A percentile compares a stretch with the other conserved stretches of the same genome.
phyloP scores from a whole-genome alignment of 768 basidiomycete species.

The Termitomyces titanicus region DNA sequence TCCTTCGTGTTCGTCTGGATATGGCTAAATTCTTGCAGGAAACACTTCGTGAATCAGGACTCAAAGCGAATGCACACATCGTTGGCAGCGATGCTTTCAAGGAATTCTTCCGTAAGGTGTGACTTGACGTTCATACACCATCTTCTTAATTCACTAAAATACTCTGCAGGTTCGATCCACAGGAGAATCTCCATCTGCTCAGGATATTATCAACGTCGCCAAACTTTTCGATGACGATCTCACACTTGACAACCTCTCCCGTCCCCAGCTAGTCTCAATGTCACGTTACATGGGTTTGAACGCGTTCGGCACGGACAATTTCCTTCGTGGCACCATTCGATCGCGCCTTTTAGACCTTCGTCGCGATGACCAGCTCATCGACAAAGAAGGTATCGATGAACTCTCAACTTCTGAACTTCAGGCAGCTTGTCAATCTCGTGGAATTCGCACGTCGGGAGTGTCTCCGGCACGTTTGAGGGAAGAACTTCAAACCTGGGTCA shows the following conservation, averaged over 20 bases:
- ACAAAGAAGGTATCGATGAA: conserved; percentile 84
- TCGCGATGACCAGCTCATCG: conserved; percentile 91
- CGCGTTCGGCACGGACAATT: conserved; percentile 98
- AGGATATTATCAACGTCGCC: conserved; percentile 91
- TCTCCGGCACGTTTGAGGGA: conserved; percentile 87
- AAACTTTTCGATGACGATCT: conserved; percentile 97
- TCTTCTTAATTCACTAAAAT: background rate
- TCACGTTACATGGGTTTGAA: conserved; percentile 97
- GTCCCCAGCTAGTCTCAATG: conserved; percentile 98
- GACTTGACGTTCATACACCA: conserved; percentile 1
- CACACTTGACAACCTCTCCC: conserved; percentile 95
- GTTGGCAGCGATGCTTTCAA: conserved; percentile 96
- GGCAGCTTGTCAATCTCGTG: conserved; percentile 89
- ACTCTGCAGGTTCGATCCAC: conserved; percentile 76
- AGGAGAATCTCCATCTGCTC: conserved; percentile 85
- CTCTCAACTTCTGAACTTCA: conserved; percentile 91
- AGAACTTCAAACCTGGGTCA: conserved; percentile 90
- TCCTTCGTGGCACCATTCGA: conserved; percentile 89
- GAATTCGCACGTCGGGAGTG: conserved; percentile 84
- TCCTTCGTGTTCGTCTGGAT: conserved; percentile 90
- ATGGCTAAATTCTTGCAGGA: conserved; percentile 99
- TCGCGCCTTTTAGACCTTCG: conserved; percentile 78
- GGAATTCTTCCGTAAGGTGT: conserved; percentile 96
- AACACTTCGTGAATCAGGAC: conserved; percentile 89
- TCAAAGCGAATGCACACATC: conserved; percentile 91